A percentile compares a stretch with the other conserved stretches of the same genome.
Conservation (phyloP, 2,329 filamentous ascomycete species). For the Chaetoscypha palmicola region DNA sequence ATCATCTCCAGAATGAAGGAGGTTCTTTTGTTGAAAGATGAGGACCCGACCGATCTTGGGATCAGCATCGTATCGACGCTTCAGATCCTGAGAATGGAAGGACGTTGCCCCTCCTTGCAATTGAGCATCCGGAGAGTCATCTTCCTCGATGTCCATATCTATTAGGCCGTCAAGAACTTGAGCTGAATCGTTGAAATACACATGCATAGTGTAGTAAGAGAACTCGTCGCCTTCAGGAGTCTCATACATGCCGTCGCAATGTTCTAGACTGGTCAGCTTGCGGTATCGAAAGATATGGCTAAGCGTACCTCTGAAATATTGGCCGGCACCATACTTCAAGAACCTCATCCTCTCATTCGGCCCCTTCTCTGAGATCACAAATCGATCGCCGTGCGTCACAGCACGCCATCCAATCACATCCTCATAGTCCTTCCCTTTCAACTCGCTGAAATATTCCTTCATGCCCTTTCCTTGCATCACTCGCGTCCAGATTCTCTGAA, state of each 20-base stretch:
- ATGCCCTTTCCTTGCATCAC: conserved; percentile 42
- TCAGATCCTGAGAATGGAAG: conserved; percentile 41
- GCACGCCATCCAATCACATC: conserved; percentile 31
- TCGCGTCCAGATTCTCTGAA: conserved; percentile 55
- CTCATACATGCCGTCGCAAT: conserved; percentile 60
- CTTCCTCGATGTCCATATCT: conserved; percentile 12
- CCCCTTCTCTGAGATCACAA: conserved; percentile 28
- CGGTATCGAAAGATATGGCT: conserved; percentile 5
- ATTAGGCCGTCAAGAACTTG: conserved; percentile 31
- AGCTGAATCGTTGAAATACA: conserved; percentile 47
- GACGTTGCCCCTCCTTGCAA: conserved; percentile 46
- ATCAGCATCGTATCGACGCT: conserved; percentile 44
- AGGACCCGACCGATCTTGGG: conserved; percentile 51
- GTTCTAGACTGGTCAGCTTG: conserved; percentile 38
- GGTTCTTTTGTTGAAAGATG: conserved; percentile 49
- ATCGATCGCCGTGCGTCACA: conserved; percentile 15
- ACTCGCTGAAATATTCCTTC: conserved; percentile 33
- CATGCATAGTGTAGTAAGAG: conserved; percentile 46
- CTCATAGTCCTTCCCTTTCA: conserved; percentile 27
- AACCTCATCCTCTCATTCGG: conserved; percentile 72
- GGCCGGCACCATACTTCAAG: conserved; percentile 61
- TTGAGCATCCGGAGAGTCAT: conserved; percentile 1
- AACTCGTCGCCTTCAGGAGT: conserved; percentile 16
- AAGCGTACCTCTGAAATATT: conserved; percentile 55
- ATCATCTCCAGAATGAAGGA: conserved; percentile 48